These are phyloP conservation scores for Saccharomyces hybrid DNA, from an alignment of 1,139 yeast species.

Conservation along the genomic window DNA sequence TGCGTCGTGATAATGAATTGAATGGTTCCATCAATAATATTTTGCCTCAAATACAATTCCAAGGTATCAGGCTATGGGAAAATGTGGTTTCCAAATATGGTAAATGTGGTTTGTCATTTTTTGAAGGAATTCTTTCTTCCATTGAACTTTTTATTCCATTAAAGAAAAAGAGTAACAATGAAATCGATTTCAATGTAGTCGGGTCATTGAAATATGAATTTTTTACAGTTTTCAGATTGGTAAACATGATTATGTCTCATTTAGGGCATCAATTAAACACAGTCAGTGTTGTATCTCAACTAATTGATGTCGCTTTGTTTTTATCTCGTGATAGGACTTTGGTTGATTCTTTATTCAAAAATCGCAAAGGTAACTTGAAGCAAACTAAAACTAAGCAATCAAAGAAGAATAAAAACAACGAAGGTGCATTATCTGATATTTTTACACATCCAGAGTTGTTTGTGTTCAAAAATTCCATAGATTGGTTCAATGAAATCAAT, in stretches of 20 bases:
- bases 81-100: conserved; percentile 37
- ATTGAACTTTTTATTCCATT: conserved; percentile 51
- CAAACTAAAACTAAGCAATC: conserved; percentile 10
- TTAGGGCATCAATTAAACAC: conserved; percentile 32
- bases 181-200: conserved; percentile 29
- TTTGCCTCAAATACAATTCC: conserved; percentile 39
- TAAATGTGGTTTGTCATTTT: conserved; percentile 44
- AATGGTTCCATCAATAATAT: conserved; percentile 39
- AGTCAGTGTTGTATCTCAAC: conserved; percentile 31
- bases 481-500: conserved; percentile 38
- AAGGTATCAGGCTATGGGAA: conserved; percentile 40
- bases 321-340: conserved; percentile 30
- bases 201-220: conserved; percentile 23
- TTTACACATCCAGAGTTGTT: conserved; percentile 63
- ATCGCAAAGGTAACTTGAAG: conserved; percentile 9
- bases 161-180: conserved; percentile 20
- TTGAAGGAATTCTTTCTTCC: conserved; percentile 41
- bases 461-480: conserved; percentile 35
- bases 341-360: conserved; percentile 23
- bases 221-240: conserved; percentile 15
- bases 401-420: conserved; percentile 30
- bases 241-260: conserved; percentile 14
- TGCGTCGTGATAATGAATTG: conserved; percentile 44
- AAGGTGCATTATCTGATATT: conserved; percentile 52
- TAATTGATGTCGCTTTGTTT: conserved; percentile 32